These are phyloP conservation scores for Arachis monticola DNA, from an alignment of 331 rosid species.

Conservation along the genomic window DNA sequence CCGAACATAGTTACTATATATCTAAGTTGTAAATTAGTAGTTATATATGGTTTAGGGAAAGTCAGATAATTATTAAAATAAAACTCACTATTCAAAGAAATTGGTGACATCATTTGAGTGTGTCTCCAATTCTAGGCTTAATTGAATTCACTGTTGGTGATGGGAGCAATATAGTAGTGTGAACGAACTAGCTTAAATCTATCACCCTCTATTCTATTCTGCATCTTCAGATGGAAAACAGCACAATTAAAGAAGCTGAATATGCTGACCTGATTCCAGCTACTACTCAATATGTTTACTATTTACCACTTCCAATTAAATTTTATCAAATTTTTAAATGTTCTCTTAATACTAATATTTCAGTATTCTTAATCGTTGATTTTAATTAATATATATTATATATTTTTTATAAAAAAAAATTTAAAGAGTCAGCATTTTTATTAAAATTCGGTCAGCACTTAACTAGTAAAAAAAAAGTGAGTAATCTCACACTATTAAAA, in stretches of 20 bases:
- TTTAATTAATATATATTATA: too few species aligned
- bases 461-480: not conserved
- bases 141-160: conserved; percentile 33
- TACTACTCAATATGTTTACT: not conserved
- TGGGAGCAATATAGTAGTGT: not conserved
- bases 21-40: too few species aligned
- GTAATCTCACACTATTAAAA: too few species aligned
- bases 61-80: conserved; percentile 3
- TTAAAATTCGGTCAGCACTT: too few species aligned
- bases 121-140: conserved; percentile 19
- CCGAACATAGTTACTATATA: too few species aligned
- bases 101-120: conserved; percentile 43
- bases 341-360: too few species aligned
- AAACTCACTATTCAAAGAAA: conserved; percentile 42
- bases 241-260: not conserved
- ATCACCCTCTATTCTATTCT: not conserved
- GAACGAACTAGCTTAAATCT: not conserved
- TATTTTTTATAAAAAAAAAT: too few species aligned
- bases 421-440: too few species aligned
- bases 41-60: too few species aligned
- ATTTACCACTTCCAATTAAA: not conserved
- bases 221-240: not conserved
- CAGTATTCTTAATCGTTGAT: too few species aligned
- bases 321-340: too few species aligned
- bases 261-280: conserved; percentile 18